These are phyloP conservation scores for Pilaira anomala DNA, from an alignment of 192 early-diverging fungal species.

Conservation along the genomic window DNA sequence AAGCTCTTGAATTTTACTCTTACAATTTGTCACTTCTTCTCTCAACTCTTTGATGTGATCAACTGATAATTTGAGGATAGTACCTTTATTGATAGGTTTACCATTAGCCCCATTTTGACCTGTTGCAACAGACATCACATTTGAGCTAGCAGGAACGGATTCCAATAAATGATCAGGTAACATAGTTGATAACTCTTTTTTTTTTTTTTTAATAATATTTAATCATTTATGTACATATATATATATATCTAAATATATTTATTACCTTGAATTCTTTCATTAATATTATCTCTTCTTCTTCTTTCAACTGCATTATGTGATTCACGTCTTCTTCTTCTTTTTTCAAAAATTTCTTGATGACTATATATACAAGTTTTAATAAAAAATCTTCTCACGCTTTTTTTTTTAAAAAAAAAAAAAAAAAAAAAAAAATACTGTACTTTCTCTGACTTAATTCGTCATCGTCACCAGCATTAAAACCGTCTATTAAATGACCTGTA, in stretches of 20 bases:
- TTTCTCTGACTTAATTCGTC: conserved; percentile 22
- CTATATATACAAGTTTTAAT: conserved; percentile 19
- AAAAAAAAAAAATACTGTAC: conserved; percentile 11
- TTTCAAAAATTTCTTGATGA: conserved; percentile 34
- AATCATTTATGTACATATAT: neutral
- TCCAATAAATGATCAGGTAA: conserved; percentile 28
- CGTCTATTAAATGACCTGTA: conserved; percentile 21
- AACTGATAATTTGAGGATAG: conserved; percentile 29
- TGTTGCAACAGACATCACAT: conserved; percentile 17
- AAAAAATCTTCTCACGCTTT: neutral
- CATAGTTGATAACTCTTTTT: conserved; percentile 21
- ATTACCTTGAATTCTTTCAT: conserved; percentile 31
- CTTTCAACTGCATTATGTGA: conserved; percentile 33
- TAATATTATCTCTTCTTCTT: conserved; percentile 32
- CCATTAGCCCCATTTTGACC: conserved; percentile 5
- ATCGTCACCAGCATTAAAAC: conserved; percentile 7
- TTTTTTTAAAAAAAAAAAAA: no score
- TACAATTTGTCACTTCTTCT: conserved; percentile 18
- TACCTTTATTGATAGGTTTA: conserved; percentile 31
- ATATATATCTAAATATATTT: neutral
- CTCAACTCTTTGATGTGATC: conserved; percentile 31
- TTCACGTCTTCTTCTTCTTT: conserved; percentile 25
- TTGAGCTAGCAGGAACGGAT: conserved; percentile 24
- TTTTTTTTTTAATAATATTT: no score
- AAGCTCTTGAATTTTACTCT: conserved; percentile 24